Base-by-base conservation (phyloP, 371 early-diverging fungal genomes). In the Lichtheimia ramosa region DNA sequence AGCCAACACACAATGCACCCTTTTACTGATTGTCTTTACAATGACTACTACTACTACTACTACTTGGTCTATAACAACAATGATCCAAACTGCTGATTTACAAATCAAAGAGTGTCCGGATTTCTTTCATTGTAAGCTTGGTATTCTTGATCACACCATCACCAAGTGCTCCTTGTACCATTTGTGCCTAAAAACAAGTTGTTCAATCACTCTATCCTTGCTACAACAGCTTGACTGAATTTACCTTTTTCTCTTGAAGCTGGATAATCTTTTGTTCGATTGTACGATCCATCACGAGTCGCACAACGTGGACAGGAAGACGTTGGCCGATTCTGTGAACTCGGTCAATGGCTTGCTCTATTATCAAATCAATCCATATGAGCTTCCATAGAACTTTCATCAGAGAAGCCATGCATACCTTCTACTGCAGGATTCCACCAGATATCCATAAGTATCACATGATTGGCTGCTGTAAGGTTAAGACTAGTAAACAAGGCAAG, bases 381-480 rank as follows among this genome's bases (percentile, higher is more conserved):
- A 34, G 34, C 34, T 28, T 41, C 43, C 24, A 12, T 58, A 27
- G 43, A 58, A 18, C 40, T 48, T 48, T 43, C 50, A 15, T 5
- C 43, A 15, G 18, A 15, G 18, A 25, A 21, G 58, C 23, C 41
- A 15, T 39, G 34, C 43, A 59, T 67, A 77, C 77, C 73, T 77
- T 95, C 93, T 20, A 92, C 68, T 2, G 90, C 88, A 5, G 93
- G 93, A 68, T 93, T 93, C 92, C 93, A 95, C 93, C 94, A 95
- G 51, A 89, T 77, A 64, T 94, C 92, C 71, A 88, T 75, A 18
- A 89, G 58, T 10, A 87, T 78, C 8, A 94, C 95, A 21, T 89
- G 84, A 58, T 82, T 84, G 0, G 92, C 94, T 8, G 72, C 69
- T 4, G 90, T 90, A 21, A 94, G 72, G 56, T 92, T 93, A 14